These are phyloP conservation scores for Capsicum rhomboideum DNA, from an alignment of 257 asterid genomes.

Conservation along the genomic window DNA sequence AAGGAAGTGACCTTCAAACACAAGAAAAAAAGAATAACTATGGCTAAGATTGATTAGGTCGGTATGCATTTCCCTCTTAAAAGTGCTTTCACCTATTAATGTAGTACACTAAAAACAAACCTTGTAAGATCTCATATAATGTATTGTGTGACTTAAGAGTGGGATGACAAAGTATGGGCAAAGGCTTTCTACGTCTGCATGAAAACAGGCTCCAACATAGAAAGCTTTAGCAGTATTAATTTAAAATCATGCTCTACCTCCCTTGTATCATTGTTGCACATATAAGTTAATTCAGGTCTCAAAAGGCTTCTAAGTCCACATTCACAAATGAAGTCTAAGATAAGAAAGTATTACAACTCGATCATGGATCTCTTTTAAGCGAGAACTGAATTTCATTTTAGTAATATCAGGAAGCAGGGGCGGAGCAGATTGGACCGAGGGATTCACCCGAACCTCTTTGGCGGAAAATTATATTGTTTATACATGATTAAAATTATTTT, in stretches of 20 bases:
- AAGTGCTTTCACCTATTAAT: neutral
- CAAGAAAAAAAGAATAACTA: neutral
- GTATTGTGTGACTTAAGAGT: neutral
- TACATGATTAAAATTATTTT: neutral
- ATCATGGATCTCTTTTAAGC: neutral
- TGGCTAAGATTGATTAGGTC: neutral
- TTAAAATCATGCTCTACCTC: neutral
- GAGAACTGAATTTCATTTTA: neutral
- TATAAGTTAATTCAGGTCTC: neutral
- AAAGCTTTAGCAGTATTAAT: neutral
- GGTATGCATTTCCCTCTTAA: neutral
- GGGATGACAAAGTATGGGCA: neutral
- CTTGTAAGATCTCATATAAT: neutral
- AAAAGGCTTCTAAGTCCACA: neutral
- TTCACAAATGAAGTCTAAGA: neutral
- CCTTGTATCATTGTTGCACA: neutral
- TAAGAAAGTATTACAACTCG: neutral
- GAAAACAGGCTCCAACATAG: neutral
- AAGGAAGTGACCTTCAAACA: slow-evolving; percentile 81
- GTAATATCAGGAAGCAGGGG: neutral
- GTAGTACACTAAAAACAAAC: neutral
- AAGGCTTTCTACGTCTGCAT: neutral
- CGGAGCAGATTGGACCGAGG: neutral
- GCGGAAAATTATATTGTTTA: too few species aligned
- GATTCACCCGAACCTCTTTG: too few species aligned